Evolutionary conservation across 345 rosid genomes (phyloP), one percentile per base, ranked within the genome.

Genomic region (Syzygium oleosum): DNA sequence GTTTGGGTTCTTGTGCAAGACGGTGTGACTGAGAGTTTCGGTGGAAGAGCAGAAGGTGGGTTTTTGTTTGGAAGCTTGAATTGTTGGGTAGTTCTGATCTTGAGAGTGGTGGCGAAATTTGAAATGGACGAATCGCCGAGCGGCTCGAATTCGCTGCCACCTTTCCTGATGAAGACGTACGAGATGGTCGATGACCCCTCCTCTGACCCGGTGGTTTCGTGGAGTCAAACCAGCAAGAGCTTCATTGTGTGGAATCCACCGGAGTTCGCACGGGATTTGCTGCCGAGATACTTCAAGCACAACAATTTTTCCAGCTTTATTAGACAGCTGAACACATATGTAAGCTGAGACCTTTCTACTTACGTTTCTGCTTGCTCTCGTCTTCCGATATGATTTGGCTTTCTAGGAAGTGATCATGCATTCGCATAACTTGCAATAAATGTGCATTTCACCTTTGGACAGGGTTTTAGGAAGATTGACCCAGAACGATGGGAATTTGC

Each of bases 401-500:
- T 68, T 68, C 46, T 68, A 31, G 12, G 79, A 4, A 68, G 56
- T 27, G 52, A 86, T 61, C 56, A 4, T 73, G 6, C 65, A 51
- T 85, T 2, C 61, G 9, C 19, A 59, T 73, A 5, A 88, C 85
- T 87, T 87, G 88, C 83, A 49, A 84, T 89, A 51, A 85, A 38
- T 19, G 90, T 31, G 51, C 63, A 85, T 85, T 85, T 59, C 52
- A 6, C 61, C 52, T 54, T 41, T 90, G 88, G 53, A 58, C 91
- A 98, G 99, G 99, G 99, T 41, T 98, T 98, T 88, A 93, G 94
- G 88, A 97, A 98, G 90, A 51, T 88, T 55, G 98, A 97, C 90
- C 96, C 98, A 0, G 99, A 97, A 85, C 95, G 92, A 90, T 97
- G 99, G 99, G 99, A 98, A 89, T 98, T 97, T 87, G 95, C 95